Percentiles rank a stretch among this genome's conserved stretches.
Evolutionary conservation across 352 stramenopile genomes (phyloP).

Genomic region (Phytophthora kernoviae): DNA sequence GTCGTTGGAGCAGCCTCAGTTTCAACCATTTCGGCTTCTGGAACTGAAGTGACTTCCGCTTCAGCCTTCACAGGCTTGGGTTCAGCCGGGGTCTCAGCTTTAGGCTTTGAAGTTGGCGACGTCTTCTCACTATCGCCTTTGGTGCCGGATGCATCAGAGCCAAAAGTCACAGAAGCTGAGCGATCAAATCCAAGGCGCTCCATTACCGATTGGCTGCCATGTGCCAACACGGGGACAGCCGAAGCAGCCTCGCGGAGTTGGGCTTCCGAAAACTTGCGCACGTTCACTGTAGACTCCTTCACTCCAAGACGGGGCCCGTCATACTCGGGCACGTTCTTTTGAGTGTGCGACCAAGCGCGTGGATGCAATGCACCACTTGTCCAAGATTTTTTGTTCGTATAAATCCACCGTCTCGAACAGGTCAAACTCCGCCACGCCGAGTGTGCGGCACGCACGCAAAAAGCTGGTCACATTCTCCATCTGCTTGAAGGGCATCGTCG

Average conservation of each 20-base stretch:
- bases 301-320: slow-evolving; percentile 71
- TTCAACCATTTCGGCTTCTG: slow-evolving; percentile 22
- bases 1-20: slow-evolving; percentile 6
- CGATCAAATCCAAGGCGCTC: slow-evolving; percentile 68
- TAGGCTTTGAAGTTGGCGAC: slow-evolving; percentile 7
- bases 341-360: slow-evolving; percentile 74
- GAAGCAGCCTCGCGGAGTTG: slow-evolving; percentile 66
- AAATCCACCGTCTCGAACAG: slow-evolving; percentile 92
- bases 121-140: slow-evolving; percentile 24
- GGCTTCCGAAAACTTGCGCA: slow-evolving; percentile 62
- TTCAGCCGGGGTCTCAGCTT: slow-evolving; percentile 18
- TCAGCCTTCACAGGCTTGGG: slow-evolving; percentile 12
- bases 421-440: slow-evolving; percentile 89
- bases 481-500: slow-evolving; percentile 86
- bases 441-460: slow-evolving; percentile 70
- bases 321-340: slow-evolving; percentile 79
- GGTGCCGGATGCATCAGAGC: slow-evolving; percentile 53
- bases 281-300: slow-evolving; percentile 74
- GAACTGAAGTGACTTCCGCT: slow-evolving; percentile 7
- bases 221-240: slow-evolving; percentile 62
- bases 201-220: slow-evolving; percentile 66
- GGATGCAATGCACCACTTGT: slow-evolving; percentile 86
- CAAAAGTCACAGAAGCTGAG: slow-evolving; percentile 73
- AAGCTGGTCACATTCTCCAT: slow-evolving; percentile 92
- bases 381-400: slow-evolving; percentile 89